These are phyloP conservation scores for Cyberlindnera lachancei DNA, from an alignment of 805 yeast species.

Conservation along the genomic window DNA sequence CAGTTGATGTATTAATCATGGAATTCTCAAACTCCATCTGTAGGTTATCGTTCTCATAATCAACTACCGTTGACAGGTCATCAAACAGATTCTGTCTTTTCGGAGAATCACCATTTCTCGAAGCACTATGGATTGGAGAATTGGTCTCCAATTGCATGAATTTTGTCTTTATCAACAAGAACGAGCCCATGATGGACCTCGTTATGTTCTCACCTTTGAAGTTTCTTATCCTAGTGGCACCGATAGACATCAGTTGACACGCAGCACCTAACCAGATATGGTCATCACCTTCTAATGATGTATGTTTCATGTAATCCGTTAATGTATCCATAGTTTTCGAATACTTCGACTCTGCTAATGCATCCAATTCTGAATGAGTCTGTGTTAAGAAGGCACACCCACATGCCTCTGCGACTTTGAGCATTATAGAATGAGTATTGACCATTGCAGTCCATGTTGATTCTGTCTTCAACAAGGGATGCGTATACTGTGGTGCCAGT, in stretches of 20 bases:
- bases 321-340: slow-evolving; percentile 19
- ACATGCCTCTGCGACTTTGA: slow-evolving; percentile 31
- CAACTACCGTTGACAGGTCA: too few species aligned
- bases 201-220: slow-evolving; percentile 8
- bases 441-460: slow-evolving; percentile 33
- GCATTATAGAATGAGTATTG: slow-evolving; percentile 23
- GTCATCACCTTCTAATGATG: slow-evolving; percentile 1
- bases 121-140: background rate
- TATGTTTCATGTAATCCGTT: background rate
- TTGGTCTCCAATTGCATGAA: background rate
- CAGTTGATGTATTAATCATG: background rate
- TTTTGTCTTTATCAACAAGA: slow-evolving; percentile 24
- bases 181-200: slow-evolving; percentile 28
- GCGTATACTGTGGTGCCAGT: slow-evolving; percentile 35
- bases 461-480: slow-evolving; percentile 31
- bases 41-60: slow-evolving; percentile 17
- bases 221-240: slow-evolving; percentile 27
- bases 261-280: slow-evolving; percentile 36
- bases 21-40: slow-evolving; percentile 17
- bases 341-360: slow-evolving; percentile 20
- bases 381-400: slow-evolving; percentile 33
- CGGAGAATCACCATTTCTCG: background rate
- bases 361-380: slow-evolving; percentile 20
- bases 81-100: background rate
- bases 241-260: slow-evolving; percentile 30